phyloP scores from a whole-genome alignment of 176 grass and related monocot genomes.

The Aegilops speltoides region DNA sequence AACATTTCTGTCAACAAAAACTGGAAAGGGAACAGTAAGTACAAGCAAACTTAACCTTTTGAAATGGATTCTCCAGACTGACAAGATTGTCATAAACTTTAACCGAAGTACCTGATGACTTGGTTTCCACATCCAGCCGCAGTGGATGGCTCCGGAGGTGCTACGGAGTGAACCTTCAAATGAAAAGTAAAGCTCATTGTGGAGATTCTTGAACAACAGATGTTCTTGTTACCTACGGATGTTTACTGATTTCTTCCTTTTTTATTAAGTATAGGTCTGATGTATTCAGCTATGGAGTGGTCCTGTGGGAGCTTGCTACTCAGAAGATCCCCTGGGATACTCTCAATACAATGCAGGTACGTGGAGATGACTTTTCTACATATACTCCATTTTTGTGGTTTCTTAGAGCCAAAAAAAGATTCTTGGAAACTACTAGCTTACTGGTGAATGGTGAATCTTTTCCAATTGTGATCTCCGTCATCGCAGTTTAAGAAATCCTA shows the following conservation, averaged over 20 bases:
- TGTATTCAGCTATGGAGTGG: conserved; percentile 84
- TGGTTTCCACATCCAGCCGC: conserved; percentile 55
- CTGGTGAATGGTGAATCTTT: neutral
- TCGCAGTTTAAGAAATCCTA: neutral
- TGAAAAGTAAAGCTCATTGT: conserved; percentile 56
- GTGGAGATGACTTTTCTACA: too few species aligned
- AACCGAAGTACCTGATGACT: conserved; percentile 4
- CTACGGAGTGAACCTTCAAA: conserved; percentile 86
- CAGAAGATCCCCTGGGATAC: conserved; percentile 93
- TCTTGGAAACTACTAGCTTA: neutral
- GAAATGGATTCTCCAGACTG: neutral
- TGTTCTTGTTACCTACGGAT: neutral
- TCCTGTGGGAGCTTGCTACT: conserved; percentile 88
- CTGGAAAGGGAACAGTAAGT: conserved; percentile 91
- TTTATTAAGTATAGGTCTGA: conserved; percentile 69
- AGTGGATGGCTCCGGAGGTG: conserved; percentile 97
- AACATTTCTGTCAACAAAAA: conserved; percentile 79
- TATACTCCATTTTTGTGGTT: too few species aligned
- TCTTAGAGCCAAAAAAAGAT: too few species aligned
- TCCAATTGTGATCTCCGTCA: neutral
- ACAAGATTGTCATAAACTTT: conserved; percentile 10
- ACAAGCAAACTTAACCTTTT: neutral
- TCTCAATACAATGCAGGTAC: conserved; percentile 80
- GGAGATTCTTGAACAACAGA: neutral
- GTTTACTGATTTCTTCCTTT: conserved; percentile 5